Evolutionary conservation across 2,329 filamentous ascomycete species (phyloP).

Genomic region (Colletotrichum sp.): DNA sequence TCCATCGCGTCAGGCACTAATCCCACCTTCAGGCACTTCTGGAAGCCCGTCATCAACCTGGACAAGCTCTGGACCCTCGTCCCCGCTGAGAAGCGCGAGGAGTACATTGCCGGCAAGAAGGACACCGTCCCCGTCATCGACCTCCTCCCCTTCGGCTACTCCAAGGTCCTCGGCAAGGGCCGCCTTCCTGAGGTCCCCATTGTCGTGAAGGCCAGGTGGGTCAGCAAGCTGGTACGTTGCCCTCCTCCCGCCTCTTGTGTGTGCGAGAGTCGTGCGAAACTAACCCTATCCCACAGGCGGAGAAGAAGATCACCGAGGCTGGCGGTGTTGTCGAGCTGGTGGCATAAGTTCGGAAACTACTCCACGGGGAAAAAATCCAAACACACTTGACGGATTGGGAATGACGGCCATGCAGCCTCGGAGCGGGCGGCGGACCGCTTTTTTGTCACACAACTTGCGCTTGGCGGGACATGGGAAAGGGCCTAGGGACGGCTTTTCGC

Average conservation of each 20-base stretch:
- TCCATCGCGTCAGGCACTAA: background rate
- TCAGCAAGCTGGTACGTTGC: conserved; percentile 72
- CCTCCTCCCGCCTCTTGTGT: too few relatives aligned
- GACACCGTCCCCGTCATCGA: conserved; percentile 98
- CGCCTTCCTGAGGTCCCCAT: conserved; percentile 91
- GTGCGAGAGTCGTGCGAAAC: background rate
- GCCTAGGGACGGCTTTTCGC: conserved; percentile 20
- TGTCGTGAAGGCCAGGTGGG: conserved; percentile 93
- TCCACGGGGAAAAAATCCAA: background rate
- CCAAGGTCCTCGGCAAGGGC: conserved; percentile 99
- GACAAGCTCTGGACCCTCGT: conserved; percentile 99
- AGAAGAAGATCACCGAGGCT: conserved; percentile 98
- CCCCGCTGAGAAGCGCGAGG: conserved; percentile 88
- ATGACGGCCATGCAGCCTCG: conserved; percentile 12
- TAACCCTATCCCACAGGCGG: conserved; percentile 55
- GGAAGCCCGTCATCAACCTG: conserved; percentile 98
- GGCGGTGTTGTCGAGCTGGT: conserved; percentile 96
- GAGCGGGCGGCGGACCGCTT: conserved; percentile 19
- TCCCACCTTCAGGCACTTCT: conserved; percentile 72
- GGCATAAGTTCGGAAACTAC: conserved; percentile 61
- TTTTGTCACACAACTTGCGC: conserved; percentile 18
- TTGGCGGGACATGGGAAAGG: conserved; percentile 21
- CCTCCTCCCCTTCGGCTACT: conserved; percentile 95
- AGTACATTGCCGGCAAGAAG: conserved; percentile 85
- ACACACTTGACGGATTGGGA: conserved; percentile 10